These are phyloP conservation scores for Lyophyllum atratum DNA, from an alignment of 768 basidiomycete species.

Conservation along the genomic window DNA sequence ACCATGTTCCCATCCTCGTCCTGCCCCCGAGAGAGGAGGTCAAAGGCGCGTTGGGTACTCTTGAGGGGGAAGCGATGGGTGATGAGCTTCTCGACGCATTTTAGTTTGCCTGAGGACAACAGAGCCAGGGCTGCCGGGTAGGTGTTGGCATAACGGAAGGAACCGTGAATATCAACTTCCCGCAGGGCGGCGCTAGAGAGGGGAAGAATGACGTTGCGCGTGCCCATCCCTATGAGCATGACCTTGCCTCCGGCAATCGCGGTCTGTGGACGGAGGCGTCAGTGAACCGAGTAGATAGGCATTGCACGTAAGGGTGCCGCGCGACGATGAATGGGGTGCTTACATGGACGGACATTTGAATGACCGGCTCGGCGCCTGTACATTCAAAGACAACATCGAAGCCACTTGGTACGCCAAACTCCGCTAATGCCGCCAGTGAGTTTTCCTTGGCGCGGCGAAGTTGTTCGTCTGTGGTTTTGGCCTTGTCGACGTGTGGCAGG, in stretches of 20 bases:
- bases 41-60: conserved; percentile 75
- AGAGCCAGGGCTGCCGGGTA: conserved; percentile 86
- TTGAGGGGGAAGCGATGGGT: conserved; percentile 75
- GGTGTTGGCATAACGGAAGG: conserved; percentile 89
- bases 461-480: conserved; percentile 57
- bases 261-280: conserved; percentile 47
- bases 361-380: conserved; percentile 89
- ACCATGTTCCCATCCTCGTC: conserved; percentile 84
- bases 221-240: conserved; percentile 95
- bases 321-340: conserved; percentile 37
- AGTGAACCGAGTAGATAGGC: conserved; percentile 9
- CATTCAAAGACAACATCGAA: conserved; percentile 96
- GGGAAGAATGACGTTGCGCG: conserved; percentile 80
- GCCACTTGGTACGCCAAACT: conserved; percentile 68
- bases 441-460: conserved; percentile 63
- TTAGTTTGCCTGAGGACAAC: conserved; percentile 66
- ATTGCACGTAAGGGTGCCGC: conserved; percentile 1
- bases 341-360: conserved; percentile 90
- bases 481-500: conserved; percentile 50
- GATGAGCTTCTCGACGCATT: conserved; percentile 70
- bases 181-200: conserved; percentile 79
- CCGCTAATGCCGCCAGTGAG: conserved; percentile 48
- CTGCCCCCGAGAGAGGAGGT: conserved; percentile 72
- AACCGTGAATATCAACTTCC: conserved; percentile 91
- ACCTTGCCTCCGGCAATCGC: conserved; percentile 87